Evolutionary conservation across 495 filamentous ascomycete species (phyloP), one percentile per base, ranked within the genome.

Genomic region (Paragyromitra xinjiangensis): DNA sequence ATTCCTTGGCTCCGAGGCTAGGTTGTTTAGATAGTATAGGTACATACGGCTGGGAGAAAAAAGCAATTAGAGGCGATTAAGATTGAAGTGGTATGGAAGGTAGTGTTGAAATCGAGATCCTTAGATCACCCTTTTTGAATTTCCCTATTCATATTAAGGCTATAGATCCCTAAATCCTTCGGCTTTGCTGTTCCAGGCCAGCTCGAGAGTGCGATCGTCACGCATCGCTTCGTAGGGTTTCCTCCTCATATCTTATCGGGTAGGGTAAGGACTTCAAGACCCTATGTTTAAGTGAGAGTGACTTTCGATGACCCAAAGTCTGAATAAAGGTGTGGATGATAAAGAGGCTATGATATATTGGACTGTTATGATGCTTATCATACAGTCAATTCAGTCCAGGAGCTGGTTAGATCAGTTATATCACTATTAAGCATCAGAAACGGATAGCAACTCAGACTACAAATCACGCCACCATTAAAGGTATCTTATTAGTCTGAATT

Each of bases 211-310:
- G 9, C 16, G 34, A 63, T 42, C 59, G 59, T 40, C 24, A 42
- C 37, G 37, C 59, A 63, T 63, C 59, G 37, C 59, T 63, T 63
- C 59, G 59, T 63, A 16, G 37, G 3, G 12, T 7, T 12, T 22
- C 42, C 19, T 24, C 22, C 1, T 14, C 56, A 9, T 42, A 6
- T 44, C 16, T 22, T n/a, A 24, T n/a, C n/a, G 26, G 12, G 16
- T n/a, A 6, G 19, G 58, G n/a, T 9, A 22, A 14, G 11, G 22
- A 26, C 19, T 0, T 56, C 12, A 19, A 29, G 55, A 3, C 7
- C 34, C 9, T 58, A 58, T 11, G 3, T 34, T 12, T 34, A 26
- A 7, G 29, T 58, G 19, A 58, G 26, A 58, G 55, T 58, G 26
- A 34, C 29, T 14, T 7, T 29, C 14, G 55, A 34, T 34, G 26